Evolutionary conservation across 2,329 filamentous ascomycete species (phyloP).

Genomic region (Ampelomyces quisqualis): DNA sequence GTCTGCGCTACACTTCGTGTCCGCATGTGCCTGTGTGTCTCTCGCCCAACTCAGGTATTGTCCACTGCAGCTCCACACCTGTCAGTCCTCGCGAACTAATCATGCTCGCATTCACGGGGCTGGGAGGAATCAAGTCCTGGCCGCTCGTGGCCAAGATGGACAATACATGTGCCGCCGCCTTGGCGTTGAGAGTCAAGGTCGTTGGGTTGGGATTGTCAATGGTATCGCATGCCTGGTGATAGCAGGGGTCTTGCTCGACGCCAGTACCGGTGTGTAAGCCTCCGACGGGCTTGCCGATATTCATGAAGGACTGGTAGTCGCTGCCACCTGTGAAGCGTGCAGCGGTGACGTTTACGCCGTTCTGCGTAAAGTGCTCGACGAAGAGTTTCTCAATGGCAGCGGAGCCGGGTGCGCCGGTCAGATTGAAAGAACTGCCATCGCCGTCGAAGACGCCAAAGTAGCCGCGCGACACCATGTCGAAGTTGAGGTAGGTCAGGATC

Average conservation of each 20-base stretch:
- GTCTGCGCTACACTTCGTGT: conserved; percentile 35
- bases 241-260: conserved; percentile 44
- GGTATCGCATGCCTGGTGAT: conserved; percentile 45
- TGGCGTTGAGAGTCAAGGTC: conserved; percentile 42
- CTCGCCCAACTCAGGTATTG: conserved; percentile 29
- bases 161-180: conserved; percentile 42
- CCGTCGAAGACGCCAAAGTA: conserved; percentile 46
- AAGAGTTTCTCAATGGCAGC: conserved; percentile 42
- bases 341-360: conserved; percentile 41
- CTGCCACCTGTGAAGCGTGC: conserved; percentile 45
- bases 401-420: conserved; percentile 38
- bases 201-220: conserved; percentile 43
- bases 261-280: conserved; percentile 47
- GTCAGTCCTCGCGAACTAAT: conserved; percentile 30
- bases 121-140: conserved; percentile 39
- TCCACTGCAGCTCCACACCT: conserved; percentile 35
- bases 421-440: conserved; percentile 39
- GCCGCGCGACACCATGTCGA: conserved; percentile 47
- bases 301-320: conserved; percentile 46
- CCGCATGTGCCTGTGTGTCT: conserved; percentile 36
- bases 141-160: conserved; percentile 36
- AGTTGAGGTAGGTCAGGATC: conserved; percentile 47
- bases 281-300: conserved; percentile 44
- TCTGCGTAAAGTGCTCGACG: conserved; percentile 37
- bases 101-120: conserved; percentile 35